Evolutionary conservation across 176 grass and related monocot genomes (phyloP).

Genomic region (Oryza punctata): DNA sequence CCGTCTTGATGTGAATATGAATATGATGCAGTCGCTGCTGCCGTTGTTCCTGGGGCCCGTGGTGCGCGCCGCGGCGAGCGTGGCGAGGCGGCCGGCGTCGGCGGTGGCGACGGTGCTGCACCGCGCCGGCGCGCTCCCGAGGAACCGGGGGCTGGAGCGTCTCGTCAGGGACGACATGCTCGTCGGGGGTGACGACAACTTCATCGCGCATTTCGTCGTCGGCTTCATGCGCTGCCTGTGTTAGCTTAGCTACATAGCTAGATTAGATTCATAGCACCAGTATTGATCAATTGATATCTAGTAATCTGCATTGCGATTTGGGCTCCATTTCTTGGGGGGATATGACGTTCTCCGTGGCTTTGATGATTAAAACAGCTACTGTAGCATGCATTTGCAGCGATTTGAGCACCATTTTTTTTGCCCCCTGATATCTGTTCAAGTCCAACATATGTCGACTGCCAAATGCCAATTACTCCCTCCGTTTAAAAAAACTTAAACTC

Average conservation of each 20-base stretch:
- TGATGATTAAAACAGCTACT: no score
- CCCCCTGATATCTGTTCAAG: no score
- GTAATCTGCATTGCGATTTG: not conserved
- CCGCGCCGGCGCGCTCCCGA: slow-evolving; percentile 63
- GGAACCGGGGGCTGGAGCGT: slow-evolving; percentile 54
- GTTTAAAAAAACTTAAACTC: no score
- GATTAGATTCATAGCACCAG: no score
- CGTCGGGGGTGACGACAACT: slow-evolving; percentile 1
- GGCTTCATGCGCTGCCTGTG: slow-evolving; percentile 52
- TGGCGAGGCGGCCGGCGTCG: slow-evolving; percentile 39
- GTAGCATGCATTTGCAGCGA: no score
- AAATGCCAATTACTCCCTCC: no score
- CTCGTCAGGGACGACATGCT: slow-evolving; percentile 46
- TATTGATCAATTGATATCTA: no score
- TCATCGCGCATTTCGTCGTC: slow-evolving; percentile 58
- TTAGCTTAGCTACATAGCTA: slow-evolving; percentile 1
- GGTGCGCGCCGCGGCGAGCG: slow-evolving; percentile 42
- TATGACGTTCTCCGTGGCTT: no score
- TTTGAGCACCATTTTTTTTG: no score
- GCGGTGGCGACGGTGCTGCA: slow-evolving; percentile 64
- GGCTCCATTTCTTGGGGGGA: no score
- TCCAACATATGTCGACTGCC: no score
- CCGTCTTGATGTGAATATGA: not conserved
- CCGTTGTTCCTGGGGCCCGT: slow-evolving; percentile 50
- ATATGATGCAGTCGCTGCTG: slow-evolving; percentile 40